Evolutionary conservation across 1,284 basidiomycete species (phyloP), one percentile per base, ranked within the genome.

Genomic region (Ganoderma lingzhi): DNA sequence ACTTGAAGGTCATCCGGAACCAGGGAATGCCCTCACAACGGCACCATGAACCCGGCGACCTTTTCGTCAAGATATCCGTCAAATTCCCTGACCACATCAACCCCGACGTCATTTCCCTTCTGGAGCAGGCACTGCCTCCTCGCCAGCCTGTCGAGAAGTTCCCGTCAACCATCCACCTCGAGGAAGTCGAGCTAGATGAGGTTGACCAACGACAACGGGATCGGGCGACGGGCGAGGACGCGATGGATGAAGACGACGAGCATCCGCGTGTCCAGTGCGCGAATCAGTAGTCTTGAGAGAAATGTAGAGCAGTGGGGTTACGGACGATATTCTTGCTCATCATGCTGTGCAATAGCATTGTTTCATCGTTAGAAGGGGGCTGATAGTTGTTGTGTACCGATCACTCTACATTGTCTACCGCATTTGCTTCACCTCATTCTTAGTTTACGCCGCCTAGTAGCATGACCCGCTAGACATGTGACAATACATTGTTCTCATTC

Each of bases 1-100:
- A 93, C 53, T 80, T 97, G 79, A 99, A 99, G 84, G 92, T 97
- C 72, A 93, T 99, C 74, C 89, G 90, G 64, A 94, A 93, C 9
- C 96, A 99, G 83, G 98, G 98, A 74, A 99, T 99, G 98, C 98
- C 97, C 48, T 98, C 97, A 69, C 94, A 94, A 82, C 91, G 98
- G 74, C 97, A 99, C 83, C 98, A 99, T 84, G 97, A 99, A 80
- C 88, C 92, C 62, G 98, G 98, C 56, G 96, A 99, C 82, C 87
- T 99, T 73, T 97, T 93, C 80, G 88, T 99, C 82, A 94, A 93
- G 78, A 84, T 99, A 76, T 87, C 86, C 75, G 94, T 99, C 78
- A 88, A 87, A 71, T 99, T 99, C 91, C 98, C 98, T 68, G 94
- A 96, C 44, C 79, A 83, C 64, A 90, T 99, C 79, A 88, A 93